Evolutionary conservation across 441 rosid genomes (phyloP).

Genomic region (Syzygium malaccense): DNA sequence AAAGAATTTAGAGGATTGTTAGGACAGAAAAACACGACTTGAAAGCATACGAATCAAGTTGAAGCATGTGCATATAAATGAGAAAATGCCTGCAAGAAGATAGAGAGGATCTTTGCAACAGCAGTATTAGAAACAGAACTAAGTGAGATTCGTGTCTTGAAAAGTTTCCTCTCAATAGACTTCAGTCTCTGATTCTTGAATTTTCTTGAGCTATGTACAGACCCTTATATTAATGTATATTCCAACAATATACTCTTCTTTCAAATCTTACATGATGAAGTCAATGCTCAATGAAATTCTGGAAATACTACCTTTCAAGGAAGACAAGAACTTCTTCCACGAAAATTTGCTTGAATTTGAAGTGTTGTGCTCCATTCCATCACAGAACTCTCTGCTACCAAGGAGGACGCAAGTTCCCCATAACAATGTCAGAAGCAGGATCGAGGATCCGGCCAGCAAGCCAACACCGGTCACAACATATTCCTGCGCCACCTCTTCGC

Average conservation of each 20-base stretch:
- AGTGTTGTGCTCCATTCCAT: background rate
- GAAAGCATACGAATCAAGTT: background rate
- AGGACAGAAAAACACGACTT: background rate
- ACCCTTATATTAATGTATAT: background rate
- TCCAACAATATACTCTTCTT: background rate
- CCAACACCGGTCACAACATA: conserved; percentile 13
- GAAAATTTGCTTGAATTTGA: background rate
- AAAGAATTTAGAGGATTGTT: background rate
- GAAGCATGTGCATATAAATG: background rate
- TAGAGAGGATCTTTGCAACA: background rate
- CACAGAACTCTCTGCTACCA: conserved; percentile 1
- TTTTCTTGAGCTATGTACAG: background rate
- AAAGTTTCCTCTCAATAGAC: background rate
- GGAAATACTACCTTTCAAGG: background rate
- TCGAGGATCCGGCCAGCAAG: conserved; percentile 15
- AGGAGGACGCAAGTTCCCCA: conserved; percentile 21
- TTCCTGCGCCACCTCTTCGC: conserved; percentile 15
- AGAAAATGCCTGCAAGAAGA: background rate
- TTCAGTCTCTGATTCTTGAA: background rate
- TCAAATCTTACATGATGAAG: background rate
- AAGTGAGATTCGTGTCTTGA: background rate
- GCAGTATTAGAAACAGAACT: background rate
- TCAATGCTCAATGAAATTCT: background rate
- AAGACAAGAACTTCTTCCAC: background rate
- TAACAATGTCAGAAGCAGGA: conserved; percentile 12